Conservation (phyloP, 2,329 filamentous ascomycete species). For the Epichloe typhina region DNA sequence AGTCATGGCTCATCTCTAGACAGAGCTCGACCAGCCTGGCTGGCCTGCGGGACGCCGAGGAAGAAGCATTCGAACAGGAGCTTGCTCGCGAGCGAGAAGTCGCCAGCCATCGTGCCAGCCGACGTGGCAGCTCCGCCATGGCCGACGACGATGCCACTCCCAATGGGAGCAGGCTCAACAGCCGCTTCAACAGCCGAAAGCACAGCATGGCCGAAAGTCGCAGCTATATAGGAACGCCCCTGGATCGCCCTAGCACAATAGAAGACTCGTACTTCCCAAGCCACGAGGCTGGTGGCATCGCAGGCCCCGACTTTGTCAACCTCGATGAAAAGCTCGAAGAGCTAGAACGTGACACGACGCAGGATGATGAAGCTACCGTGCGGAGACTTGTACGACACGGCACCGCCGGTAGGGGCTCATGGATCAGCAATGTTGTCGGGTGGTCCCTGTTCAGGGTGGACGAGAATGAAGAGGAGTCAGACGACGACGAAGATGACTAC, state of each 20-base stretch:
- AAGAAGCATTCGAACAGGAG: slow-evolving; percentile 39
- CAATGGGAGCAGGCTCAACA: slow-evolving; percentile 33
- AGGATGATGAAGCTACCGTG: slow-evolving; percentile 46
- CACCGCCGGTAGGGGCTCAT: slow-evolving; percentile 38
- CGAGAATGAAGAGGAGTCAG: slow-evolving; percentile 41
- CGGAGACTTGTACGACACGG: slow-evolving; percentile 42
- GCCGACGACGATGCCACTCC: slow-evolving; percentile 24
- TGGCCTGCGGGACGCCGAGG: slow-evolving; percentile 36
- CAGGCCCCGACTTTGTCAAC: slow-evolving; percentile 50
- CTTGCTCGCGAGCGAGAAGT: slow-evolving; percentile 36
- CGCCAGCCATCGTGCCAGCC: slow-evolving; percentile 33
- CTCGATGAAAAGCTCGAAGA: slow-evolving; percentile 46
- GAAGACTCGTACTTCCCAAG: slow-evolving; percentile 31
- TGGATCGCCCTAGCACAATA: slow-evolving; percentile 22
- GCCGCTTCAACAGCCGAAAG: slow-evolving; percentile 33
- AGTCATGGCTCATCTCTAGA: slow-evolving; percentile 53
- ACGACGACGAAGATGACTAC: slow-evolving; percentile 26
- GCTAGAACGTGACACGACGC: slow-evolving; percentile 34
- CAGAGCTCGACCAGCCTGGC: slow-evolving; percentile 51
- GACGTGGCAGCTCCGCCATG: slow-evolving; percentile 30
- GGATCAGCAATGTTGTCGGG: slow-evolving; percentile 44
- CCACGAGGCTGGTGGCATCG: slow-evolving; percentile 23
- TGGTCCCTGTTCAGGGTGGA: slow-evolving; percentile 51
- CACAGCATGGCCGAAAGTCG: slow-evolving; percentile 20
- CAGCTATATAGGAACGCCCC: slow-evolving; percentile 31